phyloP scores from a whole-genome alignment of 208 protist species.

The Leishmania gerbilli region DNA sequence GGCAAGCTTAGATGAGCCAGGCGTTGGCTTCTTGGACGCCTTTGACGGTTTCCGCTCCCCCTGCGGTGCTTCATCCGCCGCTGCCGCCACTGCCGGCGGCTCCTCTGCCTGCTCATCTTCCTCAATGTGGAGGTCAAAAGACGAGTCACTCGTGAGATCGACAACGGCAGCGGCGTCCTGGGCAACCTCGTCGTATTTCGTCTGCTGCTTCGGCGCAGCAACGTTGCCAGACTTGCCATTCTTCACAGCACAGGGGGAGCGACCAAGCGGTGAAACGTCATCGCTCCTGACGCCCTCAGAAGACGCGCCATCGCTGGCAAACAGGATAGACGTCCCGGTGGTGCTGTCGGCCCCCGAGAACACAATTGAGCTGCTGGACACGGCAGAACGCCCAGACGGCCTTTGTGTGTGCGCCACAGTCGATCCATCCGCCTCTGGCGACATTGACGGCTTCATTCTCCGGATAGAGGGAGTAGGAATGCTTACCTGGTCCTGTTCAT shows the following conservation, averaged over 20 bases:
- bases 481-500: neutral
- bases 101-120: constrained; percentile 4
- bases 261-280: no score
- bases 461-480: neutral
- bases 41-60: neutral
- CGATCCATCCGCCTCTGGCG: neutral
- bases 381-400: neutral
- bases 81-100: neutral
- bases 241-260: neutral
- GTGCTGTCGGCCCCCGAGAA: constrained; percentile 4
- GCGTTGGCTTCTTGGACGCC: neutral
- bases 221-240: neutral
- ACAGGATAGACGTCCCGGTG: neutral
- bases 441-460: neutral
- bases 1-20: neutral
- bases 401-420: neutral
- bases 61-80: neutral
- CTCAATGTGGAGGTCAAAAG: constrained; percentile 15
- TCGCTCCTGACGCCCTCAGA: neutral
- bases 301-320: neutral
- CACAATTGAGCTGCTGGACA: neutral
- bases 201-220: neutral
- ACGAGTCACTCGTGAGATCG: constrained; percentile 8
- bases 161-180: constrained; percentile 1
- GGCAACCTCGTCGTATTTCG: neutral